Conservation (phyloP, 1,284 basidiomycete species). For the Thelephora terrestris region DNA sequence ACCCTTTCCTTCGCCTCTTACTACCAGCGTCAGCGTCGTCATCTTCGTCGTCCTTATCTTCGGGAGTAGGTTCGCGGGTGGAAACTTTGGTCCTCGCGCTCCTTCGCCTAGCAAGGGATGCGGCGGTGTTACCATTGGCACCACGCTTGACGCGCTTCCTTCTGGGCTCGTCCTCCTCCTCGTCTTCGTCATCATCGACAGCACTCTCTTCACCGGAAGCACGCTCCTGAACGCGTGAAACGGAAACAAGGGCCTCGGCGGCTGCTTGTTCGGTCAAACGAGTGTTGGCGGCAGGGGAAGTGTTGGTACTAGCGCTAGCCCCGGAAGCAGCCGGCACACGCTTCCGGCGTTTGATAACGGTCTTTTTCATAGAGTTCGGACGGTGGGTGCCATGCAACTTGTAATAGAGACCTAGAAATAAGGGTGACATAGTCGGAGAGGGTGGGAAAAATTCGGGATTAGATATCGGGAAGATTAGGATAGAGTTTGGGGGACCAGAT, state of each 20-base stretch:
- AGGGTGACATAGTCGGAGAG: conserved; percentile 2
- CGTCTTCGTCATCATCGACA: conserved; percentile 45
- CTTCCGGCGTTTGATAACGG: conserved; percentile 96
- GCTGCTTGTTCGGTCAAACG: conserved; percentile 76
- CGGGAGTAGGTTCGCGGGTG: conserved; percentile 24
- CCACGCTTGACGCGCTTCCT: conserved; percentile 42
- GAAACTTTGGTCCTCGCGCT: conserved; percentile 34
- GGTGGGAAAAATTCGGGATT: conserved; percentile 10
- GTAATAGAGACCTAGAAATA: conserved; percentile 78
- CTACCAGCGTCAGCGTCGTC: conserved; percentile 27
- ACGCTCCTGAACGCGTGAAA: conserved; percentile 41
- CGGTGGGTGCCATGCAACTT: conserved; percentile 96
- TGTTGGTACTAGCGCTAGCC: conserved; percentile 9
- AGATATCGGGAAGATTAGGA: conserved; percentile 14
- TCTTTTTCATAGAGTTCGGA: conserved; percentile 98
- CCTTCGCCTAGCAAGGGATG: conserved; percentile 17
- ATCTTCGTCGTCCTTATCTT: conserved; percentile 31
- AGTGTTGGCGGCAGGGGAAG: conserved; percentile 22
- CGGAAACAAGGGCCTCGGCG: conserved; percentile 72
- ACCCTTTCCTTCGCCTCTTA: conserved; percentile 18
- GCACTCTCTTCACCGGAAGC: conserved; percentile 27
- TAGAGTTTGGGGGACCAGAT: conserved; percentile 5
- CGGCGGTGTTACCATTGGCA: conserved; percentile 19
- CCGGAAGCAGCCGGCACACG: conserved; percentile 76
- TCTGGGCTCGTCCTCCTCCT: conserved; percentile 40